Base-by-base conservation (phyloP, 1,139 yeast genomes). In the Candida neerlandica region DNA sequence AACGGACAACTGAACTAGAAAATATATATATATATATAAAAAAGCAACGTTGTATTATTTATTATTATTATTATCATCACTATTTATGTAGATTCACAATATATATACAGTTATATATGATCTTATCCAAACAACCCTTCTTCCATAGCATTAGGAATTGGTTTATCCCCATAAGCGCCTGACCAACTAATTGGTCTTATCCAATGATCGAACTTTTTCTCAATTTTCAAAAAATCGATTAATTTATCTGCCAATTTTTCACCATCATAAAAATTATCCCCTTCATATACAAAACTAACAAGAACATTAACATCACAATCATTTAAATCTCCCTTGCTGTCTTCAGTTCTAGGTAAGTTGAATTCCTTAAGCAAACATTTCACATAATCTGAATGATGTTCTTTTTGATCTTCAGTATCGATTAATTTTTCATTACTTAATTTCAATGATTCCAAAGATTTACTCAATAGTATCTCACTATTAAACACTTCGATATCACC, bases 251-350 rank as follows among this genome's bases (percentile, higher is more conserved):
- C 87, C 53, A 88, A 69, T 11, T 67, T 60, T 48, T 74, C 76
- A 0, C 96, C 96, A 63, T 91, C 97, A 23, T 70, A 65, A 44
- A 85, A 80, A 64, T 92, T 92, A 65, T 91, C 97, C 29, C 98
- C 97, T 64, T 92, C 97, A 62, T 89, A 90, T 2, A 86, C 95
- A 62, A 77, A 85, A 16, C 82, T 73, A 16, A 74, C 73, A 37
- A 78, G 55, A 1, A 71, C 66, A 34, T 51, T 57, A 18, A 63
- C 50, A 15, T 60, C 60, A 23, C 58, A 45, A 18, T 43, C 33
- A 18, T 29, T 30, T 5, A 18, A 45, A 4, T 15, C 37, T 15
- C 18, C 33, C 7, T 29, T 37, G 21, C 14, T 11, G 1, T 14
- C 43, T 12, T 42, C 51, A 16, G 38, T 49, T 18, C 19, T 46